A percentile compares a stretch with the other conserved stretches of the same genome.
Evolutionary conservation across 2,329 filamentous ascomycete genomes (phyloP).

Genomic region (Teratosphaeria destructans): DNA sequence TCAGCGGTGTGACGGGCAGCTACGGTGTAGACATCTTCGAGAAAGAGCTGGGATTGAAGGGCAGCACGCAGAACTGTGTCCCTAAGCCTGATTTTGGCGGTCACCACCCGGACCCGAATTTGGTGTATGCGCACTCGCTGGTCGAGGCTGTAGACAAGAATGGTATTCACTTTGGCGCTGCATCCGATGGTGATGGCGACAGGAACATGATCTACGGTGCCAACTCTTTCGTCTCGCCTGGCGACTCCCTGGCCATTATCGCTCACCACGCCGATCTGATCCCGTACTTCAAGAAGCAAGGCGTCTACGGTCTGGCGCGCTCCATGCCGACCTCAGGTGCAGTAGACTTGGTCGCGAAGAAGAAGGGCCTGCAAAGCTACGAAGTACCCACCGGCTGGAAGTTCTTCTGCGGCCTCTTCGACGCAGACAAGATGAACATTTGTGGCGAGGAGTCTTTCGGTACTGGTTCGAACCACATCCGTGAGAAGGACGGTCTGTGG

Average conservation of each 20-base stretch:
- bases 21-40: conserved; percentile 95
- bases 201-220: conserved; percentile 99
- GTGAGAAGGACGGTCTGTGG: conserved; percentile 98
- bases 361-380: conserved; percentile 82
- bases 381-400: conserved; percentile 99
- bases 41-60: conserved; percentile 75
- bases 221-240: conserved; percentile 90
- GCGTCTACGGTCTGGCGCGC: conserved; percentile 86
- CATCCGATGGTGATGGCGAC: conserved; percentile 93
- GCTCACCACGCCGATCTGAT: conserved; percentile 93
- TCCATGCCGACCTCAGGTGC: conserved; percentile 97
- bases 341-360: conserved; percentile 90
- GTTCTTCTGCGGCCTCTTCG: conserved; percentile 95
- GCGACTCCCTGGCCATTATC: conserved; percentile 95
- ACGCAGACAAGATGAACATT: conserved; percentile 91
- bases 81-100: conserved; percentile 93
- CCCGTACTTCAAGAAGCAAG: conserved; percentile 96
- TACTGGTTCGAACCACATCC: conserved; percentile 96
- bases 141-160: conserved; percentile 89
- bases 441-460: conserved; percentile 98
- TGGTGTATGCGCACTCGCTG: conserved; percentile 90
- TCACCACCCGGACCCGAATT: conserved; percentile 94
- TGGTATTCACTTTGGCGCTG: conserved; percentile 88
- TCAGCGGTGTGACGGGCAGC: conserved; percentile 88
- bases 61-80: conserved; percentile 80